Percentiles rank a stretch among this genome's conserved stretches.
Conservation (phyloP, 1,284 basidiomycete genomes). For the Sporisorium sorghi region DNA sequence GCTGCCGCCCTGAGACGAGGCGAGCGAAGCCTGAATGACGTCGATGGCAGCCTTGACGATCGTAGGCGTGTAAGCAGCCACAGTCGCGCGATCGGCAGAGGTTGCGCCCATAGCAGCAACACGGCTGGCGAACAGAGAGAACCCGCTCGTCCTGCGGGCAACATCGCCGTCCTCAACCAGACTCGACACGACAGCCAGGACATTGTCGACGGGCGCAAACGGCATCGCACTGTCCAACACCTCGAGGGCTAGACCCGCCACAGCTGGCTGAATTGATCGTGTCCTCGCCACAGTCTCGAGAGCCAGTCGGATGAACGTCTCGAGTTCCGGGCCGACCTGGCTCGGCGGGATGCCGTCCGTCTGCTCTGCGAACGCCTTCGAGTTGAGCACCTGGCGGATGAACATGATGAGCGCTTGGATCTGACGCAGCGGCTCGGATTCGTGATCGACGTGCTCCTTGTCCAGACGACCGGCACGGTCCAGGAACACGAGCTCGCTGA, state of each 20-base stretch:
- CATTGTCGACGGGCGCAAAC: constrained; percentile 48
- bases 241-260: constrained; percentile 37
- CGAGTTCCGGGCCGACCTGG: constrained; percentile 34
- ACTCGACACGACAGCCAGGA: constrained; percentile 41
- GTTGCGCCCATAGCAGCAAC: constrained; percentile 37
- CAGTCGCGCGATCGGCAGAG: constrained; percentile 31
- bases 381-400: constrained; percentile 50
- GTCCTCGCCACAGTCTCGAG: constrained; percentile 30
- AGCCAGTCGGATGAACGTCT: constrained; percentile 39
- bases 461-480: constrained; percentile 51
- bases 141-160: constrained; percentile 40
- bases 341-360: constrained; percentile 19
- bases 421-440: constrained; percentile 54
- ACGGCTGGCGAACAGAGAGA: constrained; percentile 52
- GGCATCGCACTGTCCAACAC: constrained; percentile 54
- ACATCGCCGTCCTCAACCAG: constrained; percentile 43
- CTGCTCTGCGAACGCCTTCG: constrained; percentile 39
- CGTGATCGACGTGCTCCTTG: constrained; percentile 61
- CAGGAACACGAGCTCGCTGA: constrained; percentile 57
- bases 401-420: constrained; percentile 58
- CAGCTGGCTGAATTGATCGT: constrained; percentile 20
- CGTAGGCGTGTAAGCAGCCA: constrained; percentile 39
- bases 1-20: constrained; percentile 17
- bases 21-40: constrained; percentile 29
- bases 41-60: constrained; percentile 47